Evolutionary conservation across 257 asterid genomes (phyloP), one percentile per base, ranked within the genome.

Genomic region (Nicotiana knightiana): DNA sequence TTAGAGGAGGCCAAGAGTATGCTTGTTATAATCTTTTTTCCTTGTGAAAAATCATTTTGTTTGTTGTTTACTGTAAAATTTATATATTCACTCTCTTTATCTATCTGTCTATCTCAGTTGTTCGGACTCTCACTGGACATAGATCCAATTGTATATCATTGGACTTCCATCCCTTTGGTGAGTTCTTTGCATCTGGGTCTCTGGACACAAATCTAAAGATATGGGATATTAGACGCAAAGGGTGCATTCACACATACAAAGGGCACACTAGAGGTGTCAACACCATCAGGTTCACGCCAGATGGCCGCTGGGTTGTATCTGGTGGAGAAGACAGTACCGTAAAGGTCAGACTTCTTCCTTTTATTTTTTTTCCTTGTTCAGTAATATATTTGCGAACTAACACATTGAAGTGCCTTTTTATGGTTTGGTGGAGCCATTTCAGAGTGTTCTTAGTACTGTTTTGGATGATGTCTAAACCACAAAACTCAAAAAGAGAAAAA

Each of bases 281-380:
- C 79, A 91, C 94, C 71, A 92, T 96, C 87, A 91, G 99, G 87
- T 96, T 96, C 85, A 94, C 99, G 15, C 99, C 99, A 61, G 99
- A 96, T 89, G 99, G 99, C 53, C 93, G 99, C 61, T 96, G 99
- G 99, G 97, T 94, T 85, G 99, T 96, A 59, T 96, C 99, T 82
- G 99, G 99, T 4, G 97, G 98, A 83, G 99, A 96, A 90, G 99
- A 96, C 90, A 91, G 93, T 90, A 90, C 97, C 18, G 99, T 96
- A 84, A 96, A 96, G 99, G 99, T 93, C 77, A 78, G 67, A 53
- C 78, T 77, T 48, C 66, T 85, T 63, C 76, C 76, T 46, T 82
- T 87, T 65, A 77, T 65, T 81, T 80, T 58, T 5, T 24, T 79
- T 75, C 46, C 28, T 67, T 73, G 65, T 51, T 71, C 67, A 65